Conservation (phyloP, 257 asterid genomes). For the Verbena officinalis region DNA sequence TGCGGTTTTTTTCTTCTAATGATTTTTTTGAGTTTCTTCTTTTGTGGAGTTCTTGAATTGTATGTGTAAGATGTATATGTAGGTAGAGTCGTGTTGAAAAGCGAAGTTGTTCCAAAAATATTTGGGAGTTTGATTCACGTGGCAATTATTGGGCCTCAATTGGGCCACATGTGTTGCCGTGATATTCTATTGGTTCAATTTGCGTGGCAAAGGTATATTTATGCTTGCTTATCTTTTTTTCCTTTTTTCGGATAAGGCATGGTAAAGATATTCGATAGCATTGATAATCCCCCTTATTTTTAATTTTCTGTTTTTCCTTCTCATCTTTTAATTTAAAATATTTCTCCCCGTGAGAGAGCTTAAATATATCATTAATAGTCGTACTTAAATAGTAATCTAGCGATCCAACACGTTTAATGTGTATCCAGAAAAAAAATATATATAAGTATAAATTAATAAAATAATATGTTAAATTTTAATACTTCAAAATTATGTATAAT, state of each 20-base stretch:
- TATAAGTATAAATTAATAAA: no score
- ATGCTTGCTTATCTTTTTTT: constrained; percentile 20
- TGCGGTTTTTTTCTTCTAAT: not conserved
- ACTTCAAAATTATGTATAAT: no score
- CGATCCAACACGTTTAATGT: no score
- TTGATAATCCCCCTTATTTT: no score
- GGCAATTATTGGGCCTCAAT: constrained; percentile 13
- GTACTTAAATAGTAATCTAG: not conserved
- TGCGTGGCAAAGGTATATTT: constrained; percentile 45
- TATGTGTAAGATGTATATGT: not conserved
- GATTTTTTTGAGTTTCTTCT: not conserved
- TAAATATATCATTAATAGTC: not conserved
- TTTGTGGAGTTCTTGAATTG: constrained; percentile 4
- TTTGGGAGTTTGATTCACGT: constrained; percentile 27
- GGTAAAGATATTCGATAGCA: no score
- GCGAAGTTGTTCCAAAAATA: not conserved
- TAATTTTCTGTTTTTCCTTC: not conserved
- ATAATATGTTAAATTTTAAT: no score
- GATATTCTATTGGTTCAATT: constrained; percentile 40
- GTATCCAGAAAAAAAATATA: no score
- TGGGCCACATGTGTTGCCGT: constrained; percentile 22
- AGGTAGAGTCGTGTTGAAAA: not conserved
- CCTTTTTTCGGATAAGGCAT: not conserved
- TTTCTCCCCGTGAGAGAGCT: not conserved
- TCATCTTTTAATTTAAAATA: not conserved